Evolutionary conservation across 257 asterid species (phyloP).

Genomic region (Solanum sparsipilum): DNA sequence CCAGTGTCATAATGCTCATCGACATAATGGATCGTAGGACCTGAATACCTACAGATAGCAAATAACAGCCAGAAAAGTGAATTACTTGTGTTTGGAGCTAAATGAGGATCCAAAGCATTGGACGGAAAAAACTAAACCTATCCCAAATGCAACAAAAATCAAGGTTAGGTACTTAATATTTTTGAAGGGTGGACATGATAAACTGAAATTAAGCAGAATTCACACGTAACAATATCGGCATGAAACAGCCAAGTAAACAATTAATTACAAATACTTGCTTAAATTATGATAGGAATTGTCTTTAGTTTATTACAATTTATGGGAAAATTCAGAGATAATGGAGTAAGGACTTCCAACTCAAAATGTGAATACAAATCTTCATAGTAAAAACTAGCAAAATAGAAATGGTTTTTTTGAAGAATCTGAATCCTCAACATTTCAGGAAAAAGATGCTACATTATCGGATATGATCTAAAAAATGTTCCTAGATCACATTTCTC

Average conservation of each 20-base stretch:
- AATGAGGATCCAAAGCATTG: background rate
- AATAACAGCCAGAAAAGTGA: background rate
- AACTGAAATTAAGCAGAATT: background rate
- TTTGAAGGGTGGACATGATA: background rate
- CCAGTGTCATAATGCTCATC: constrained; percentile 82
- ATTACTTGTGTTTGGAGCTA: background rate
- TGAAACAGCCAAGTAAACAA: background rate
- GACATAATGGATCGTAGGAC: constrained; percentile 71
- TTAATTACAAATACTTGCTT: background rate
- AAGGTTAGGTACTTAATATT: background rate
- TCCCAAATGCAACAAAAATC: background rate
- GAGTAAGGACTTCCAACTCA: background rate
- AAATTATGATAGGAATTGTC: background rate
- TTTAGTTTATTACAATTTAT: background rate
- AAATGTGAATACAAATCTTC: background rate
- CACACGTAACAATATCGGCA: background rate
- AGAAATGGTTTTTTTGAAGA: background rate
- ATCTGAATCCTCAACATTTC: background rate
- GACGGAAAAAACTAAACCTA: background rate
- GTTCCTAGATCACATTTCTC: background rate
- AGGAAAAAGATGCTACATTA: background rate
- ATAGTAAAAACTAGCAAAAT: background rate
- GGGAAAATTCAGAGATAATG: background rate
- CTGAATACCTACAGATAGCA: constrained; percentile 44
- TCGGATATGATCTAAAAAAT: background rate